A percentile compares a stretch with the other conserved stretches of the same genome.
phyloP scores from a whole-genome alignment of 2,329 filamentous ascomycete genomes.

The Diaporthe batatas region DNA sequence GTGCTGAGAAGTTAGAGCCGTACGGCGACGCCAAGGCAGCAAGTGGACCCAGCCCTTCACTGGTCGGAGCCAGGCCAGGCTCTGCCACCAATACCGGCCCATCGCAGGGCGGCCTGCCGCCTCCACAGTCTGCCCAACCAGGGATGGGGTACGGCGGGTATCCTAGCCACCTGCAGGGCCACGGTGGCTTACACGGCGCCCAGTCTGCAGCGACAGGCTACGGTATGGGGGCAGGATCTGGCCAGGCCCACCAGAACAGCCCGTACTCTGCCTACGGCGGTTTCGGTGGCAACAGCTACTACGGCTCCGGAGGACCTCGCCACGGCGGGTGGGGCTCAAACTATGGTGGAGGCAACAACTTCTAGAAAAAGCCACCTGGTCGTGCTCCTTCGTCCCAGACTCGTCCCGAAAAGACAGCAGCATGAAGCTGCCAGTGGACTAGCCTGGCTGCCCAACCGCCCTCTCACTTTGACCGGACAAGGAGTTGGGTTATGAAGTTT shows the following conservation, averaged over 20 bases:
- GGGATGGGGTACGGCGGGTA: conserved; percentile 69
- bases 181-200: conserved; percentile 65
- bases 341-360: conserved; percentile 54
- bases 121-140: conserved; percentile 67
- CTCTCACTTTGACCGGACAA: conserved; percentile 22
- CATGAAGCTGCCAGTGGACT: conserved; percentile 21
- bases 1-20: conserved; percentile 69
- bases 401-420: conserved; percentile 17
- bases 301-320: conserved; percentile 64
- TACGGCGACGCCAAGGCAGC: conserved; percentile 69
- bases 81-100: conserved; percentile 69
- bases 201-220: conserved; percentile 62
- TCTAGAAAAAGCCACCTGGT: conserved; percentile 33
- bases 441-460: conserved; percentile 20
- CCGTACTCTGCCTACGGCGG: conserved; percentile 68
- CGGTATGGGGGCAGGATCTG: conserved; percentile 65
- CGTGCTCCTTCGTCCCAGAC: conserved; percentile 35
- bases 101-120: conserved; percentile 67
- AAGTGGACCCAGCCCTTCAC: conserved; percentile 68
- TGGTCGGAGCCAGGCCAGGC: conserved; percentile 68
- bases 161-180: conserved; percentile 65
- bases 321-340: conserved; percentile 69
- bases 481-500: conserved; percentile 25
- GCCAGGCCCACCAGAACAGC: conserved; percentile 66
- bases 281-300: conserved; percentile 59